A percentile compares a stretch with the other conserved stretches of the same genome.
phyloP scores from a whole-genome alignment of 108 stramenopile species.

The Cyclotella sp. region DNA sequence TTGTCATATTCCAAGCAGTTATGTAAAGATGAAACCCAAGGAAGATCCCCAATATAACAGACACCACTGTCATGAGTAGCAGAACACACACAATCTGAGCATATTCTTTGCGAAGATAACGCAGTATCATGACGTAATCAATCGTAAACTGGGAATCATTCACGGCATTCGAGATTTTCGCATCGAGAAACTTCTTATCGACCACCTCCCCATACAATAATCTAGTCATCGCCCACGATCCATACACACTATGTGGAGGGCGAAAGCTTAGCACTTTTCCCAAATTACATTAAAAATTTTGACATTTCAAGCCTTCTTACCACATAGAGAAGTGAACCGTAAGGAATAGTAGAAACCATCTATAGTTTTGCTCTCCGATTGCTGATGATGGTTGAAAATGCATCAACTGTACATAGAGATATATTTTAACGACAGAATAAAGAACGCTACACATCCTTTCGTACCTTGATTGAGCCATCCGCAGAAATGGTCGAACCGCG shows the following conservation, averaged over 20 bases:
- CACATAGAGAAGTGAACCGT: slow-evolving; percentile 81
- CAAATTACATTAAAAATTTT: background rate
- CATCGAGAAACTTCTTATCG: slow-evolving; percentile 2
- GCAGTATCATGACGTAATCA: slow-evolving; percentile 56
- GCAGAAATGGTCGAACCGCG: slow-evolving; percentile 91
- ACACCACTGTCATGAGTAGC: slow-evolving; percentile 36
- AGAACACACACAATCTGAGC: slow-evolving; percentile 34
- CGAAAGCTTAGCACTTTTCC: background rate
- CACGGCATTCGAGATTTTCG: slow-evolving; percentile 3
- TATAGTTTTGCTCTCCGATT: slow-evolving; percentile 91
- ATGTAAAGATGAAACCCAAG: slow-evolving; percentile 41
- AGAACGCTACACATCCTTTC: background rate
- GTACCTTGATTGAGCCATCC: slow-evolving; percentile 80
- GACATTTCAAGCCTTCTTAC: slow-evolving; percentile 1
- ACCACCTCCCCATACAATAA: slow-evolving; percentile 23
- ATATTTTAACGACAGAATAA: background rate
- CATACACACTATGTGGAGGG: slow-evolving; percentile 54
- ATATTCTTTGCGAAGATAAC: slow-evolving; percentile 66
- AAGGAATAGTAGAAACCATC: slow-evolving; percentile 86
- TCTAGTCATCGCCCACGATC: slow-evolving; percentile 48
- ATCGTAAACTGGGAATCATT: slow-evolving; percentile 71
- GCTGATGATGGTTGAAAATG: slow-evolving; percentile 19
- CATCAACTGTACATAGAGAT: background rate
- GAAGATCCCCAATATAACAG: slow-evolving; percentile 33
- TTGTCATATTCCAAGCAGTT: slow-evolving; percentile 66